phyloP scores from a whole-genome alignment of 2,329 filamentous ascomycete genomes.

The Remersonia thermophila region DNA sequence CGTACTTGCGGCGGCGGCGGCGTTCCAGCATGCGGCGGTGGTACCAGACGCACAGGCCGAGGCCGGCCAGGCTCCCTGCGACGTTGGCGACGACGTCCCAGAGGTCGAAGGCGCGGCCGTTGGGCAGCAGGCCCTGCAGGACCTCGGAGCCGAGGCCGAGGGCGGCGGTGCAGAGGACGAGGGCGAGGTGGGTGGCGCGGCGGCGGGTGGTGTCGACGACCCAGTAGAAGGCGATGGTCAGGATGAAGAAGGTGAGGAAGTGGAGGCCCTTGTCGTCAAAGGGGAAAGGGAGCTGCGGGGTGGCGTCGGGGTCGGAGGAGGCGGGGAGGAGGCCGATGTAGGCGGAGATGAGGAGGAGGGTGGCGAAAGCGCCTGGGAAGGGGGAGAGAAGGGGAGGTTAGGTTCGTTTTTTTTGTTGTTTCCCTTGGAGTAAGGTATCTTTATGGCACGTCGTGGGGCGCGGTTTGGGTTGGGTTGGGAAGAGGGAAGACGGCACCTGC shows the following conservation, averaged over 20 bases:
- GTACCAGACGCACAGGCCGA: conserved; percentile 77
- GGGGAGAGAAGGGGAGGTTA: not conserved
- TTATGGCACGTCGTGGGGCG: no score
- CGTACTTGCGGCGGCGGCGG: conserved; percentile 63
- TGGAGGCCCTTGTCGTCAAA: conserved; percentile 89
- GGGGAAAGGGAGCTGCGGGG: conserved; percentile 19
- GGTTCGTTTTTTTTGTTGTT: not conserved
- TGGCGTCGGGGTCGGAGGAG: conserved; percentile 30
- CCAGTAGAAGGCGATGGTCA: conserved; percentile 91
- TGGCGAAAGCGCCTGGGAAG: conserved; percentile 57
- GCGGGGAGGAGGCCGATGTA: conserved; percentile 66
- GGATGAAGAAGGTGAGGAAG: conserved; percentile 74
- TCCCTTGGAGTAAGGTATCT: no score
- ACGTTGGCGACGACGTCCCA: conserved; percentile 85
- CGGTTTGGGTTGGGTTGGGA: not conserved
- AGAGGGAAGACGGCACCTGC: conserved; percentile 47
- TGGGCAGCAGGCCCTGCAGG: conserved; percentile 62
- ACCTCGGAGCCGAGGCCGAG: conserved; percentile 66
- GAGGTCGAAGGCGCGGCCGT: conserved; percentile 58
- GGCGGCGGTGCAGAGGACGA: conserved; percentile 62
- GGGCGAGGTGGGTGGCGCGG: conserved; percentile 70
- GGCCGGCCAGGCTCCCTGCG: conserved; percentile 57
- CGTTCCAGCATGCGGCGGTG: conserved; percentile 92
- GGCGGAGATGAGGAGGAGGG: conserved; percentile 61
- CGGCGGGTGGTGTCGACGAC: conserved; percentile 83